A percentile compares a stretch with the other conserved stretches of the same genome.
Conservation (phyloP, 2,329 filamentous ascomycete genomes). For the Exophiala bonariae region DNA sequence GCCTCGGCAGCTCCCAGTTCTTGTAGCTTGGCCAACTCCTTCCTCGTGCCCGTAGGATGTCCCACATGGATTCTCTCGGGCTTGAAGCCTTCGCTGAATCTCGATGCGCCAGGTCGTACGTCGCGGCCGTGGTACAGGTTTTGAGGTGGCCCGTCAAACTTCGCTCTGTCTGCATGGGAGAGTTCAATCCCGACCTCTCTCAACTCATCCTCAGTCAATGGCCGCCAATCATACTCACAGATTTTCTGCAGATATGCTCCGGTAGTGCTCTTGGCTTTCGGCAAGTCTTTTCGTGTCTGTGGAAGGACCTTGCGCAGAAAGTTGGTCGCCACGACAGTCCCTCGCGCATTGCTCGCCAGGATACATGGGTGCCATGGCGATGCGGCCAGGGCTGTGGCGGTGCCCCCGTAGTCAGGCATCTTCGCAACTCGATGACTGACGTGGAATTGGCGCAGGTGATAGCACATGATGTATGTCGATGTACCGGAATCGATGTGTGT, state of each 20-base stretch:
- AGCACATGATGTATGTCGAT: constrained; percentile 19
- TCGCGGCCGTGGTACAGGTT: constrained; percentile 23
- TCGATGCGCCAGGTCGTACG: constrained; percentile 37
- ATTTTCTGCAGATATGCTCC: constrained; percentile 58
- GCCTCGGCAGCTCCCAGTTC: constrained; percentile 33
- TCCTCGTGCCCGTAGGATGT: constrained; percentile 1
- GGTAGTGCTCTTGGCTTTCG: constrained; percentile 29
- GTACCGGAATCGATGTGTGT: constrained; percentile 13
- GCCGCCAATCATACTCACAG: constrained; percentile 59
- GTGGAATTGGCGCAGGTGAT: constrained; percentile 26
- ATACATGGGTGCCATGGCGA: constrained; percentile 53
- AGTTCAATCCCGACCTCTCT: background rate
- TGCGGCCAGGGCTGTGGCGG: constrained; percentile 36
- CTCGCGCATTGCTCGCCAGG: constrained; percentile 53
- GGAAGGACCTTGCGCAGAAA: constrained; percentile 51
- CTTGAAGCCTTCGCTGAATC: constrained; percentile 46
- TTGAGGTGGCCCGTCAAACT: background rate
- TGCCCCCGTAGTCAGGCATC: constrained; percentile 38
- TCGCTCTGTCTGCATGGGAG: background rate
- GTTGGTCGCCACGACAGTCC: constrained; percentile 53
- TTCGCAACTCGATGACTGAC: constrained; percentile 48
- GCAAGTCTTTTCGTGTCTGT: constrained; percentile 4
- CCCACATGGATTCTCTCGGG: constrained; percentile 37
- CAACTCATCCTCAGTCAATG: constrained; percentile 5
- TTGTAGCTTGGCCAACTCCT: constrained; percentile 6